Evolutionary conservation across 2,329 filamentous ascomycete genomes (phyloP).

Genomic region (Kalaharituber pfeilii): DNA sequence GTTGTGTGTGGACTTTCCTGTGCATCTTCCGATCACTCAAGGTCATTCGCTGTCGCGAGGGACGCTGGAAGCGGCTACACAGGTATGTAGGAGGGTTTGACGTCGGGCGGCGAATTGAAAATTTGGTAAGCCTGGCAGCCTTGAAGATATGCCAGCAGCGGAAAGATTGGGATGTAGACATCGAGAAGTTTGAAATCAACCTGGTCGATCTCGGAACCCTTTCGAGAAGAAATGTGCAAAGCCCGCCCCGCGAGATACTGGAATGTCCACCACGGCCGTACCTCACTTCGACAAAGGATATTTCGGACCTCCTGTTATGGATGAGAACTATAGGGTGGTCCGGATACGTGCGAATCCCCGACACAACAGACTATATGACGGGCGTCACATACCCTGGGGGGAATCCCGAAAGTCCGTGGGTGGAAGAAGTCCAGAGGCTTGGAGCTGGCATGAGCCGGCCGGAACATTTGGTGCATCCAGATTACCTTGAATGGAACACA

Average conservation of each 20-base stretch:
- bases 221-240: neutral
- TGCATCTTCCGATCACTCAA: neutral
- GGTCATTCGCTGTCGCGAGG: neutral
- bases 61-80: neutral
- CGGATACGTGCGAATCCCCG: neutral
- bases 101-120: neutral
- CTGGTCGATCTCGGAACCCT: neutral
- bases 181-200: neutral
- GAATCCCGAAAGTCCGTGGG: neutral
- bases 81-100: neutral
- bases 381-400: neutral
- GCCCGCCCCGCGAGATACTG: neutral
- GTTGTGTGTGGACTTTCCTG: neutral
- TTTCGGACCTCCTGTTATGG: neutral
- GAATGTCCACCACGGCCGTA: too few species aligned
- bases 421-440: neutral
- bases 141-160: neutral
- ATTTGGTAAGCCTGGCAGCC: neutral
- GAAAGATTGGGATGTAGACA: neutral
- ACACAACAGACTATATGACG: neutral
- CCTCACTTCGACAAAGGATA: too few species aligned
- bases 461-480: neutral
- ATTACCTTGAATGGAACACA: neutral
- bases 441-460: neutral
- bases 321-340: neutral